Base-by-base conservation (phyloP, 2,329 filamentous ascomycete genomes). In the Cadophora luteo-olivacea region DNA sequence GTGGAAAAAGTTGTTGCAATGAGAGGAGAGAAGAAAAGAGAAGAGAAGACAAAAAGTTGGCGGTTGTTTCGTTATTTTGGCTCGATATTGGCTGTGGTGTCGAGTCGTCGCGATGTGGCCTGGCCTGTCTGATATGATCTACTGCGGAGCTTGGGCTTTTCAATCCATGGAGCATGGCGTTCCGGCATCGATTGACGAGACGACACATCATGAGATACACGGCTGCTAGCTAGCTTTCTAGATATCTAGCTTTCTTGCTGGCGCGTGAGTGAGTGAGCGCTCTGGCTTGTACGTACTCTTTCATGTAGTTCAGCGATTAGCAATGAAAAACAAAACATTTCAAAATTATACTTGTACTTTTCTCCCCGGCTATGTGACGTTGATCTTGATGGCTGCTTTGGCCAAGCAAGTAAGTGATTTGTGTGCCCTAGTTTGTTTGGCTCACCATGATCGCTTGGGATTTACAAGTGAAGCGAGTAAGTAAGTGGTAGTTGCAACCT, bases 121-220 rank as follows among this genome's bases (percentile, higher is more conserved):
- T 45, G 5, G 22, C 45, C 33, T 38, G n/a, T 60, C 16, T 58
- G 36, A 16, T 45, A 1, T 60, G 33, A 45, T 60, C 36, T 60
- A 32, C 55, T 22, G 19, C 33, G n/a, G n/a, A 49, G n/a, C 33
- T 38, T 33, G 55, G 11, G 19, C 14, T 38, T 38, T 8, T 38
- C 5, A 19, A 49, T 49, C n/a, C 45, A 22, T 49, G 45, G 45
- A 49, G 41, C 11, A 45, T 41, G 57, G 57, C 57, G 57, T 60
- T 60, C n/a, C 22, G 57, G 57, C 36, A 41, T 19, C 24, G 19
- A 49, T n/a, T 24, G 36, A 60, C 52, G 52, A 45, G 57, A 60
- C 33, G 36, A 41, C 36, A 45, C 22, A 45, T 60, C 57, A 60
- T 60, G 57, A 60, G 36, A 24, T 29, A 19, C 41, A 45, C 41